Conservation (phyloP, 2,329 filamentous ascomycete species). For the Aspergillus fructus region DNA sequence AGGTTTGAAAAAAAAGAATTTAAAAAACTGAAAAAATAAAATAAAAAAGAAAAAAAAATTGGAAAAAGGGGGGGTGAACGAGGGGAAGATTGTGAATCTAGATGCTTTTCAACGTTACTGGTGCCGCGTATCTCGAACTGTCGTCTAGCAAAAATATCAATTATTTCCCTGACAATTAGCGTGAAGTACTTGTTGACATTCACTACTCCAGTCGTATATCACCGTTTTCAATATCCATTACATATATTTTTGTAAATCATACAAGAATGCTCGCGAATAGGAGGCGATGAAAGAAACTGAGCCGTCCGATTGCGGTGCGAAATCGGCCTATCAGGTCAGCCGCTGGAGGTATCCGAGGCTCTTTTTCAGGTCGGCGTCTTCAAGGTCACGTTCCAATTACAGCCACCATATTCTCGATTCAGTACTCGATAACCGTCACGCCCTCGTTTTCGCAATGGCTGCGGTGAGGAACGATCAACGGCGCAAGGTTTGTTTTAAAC, state of each 20-base stretch:
- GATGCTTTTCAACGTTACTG: constrained; percentile 3
- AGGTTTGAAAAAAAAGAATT: constrained; percentile 9
- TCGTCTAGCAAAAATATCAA: constrained; percentile 14
- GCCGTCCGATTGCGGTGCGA: neutral
- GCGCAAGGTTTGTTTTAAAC: constrained; percentile 32
- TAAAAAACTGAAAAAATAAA: constrained; percentile 8
- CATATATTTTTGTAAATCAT: neutral
- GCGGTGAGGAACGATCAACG: constrained; percentile 36
- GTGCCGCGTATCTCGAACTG: neutral
- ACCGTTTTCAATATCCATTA: neutral
- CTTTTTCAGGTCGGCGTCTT: neutral
- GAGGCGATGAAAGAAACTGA: too few species aligned
- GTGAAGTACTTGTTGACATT: too few species aligned
- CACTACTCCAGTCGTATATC: too few species aligned
- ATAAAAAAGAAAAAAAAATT: constrained; percentile 2
- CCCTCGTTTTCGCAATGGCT: constrained; percentile 26
- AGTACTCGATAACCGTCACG: neutral
- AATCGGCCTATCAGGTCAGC: neutral
- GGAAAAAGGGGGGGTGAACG: neutral
- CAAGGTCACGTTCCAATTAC: too few species aligned
- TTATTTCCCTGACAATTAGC: constrained; percentile 2
- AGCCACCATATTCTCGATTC: neutral
- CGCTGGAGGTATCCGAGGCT: neutral
- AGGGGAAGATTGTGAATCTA: neutral
- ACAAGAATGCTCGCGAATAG: neutral